Conservation (phyloP, 495 filamentous ascomycete species). For the Neurospora sp. region DNA sequence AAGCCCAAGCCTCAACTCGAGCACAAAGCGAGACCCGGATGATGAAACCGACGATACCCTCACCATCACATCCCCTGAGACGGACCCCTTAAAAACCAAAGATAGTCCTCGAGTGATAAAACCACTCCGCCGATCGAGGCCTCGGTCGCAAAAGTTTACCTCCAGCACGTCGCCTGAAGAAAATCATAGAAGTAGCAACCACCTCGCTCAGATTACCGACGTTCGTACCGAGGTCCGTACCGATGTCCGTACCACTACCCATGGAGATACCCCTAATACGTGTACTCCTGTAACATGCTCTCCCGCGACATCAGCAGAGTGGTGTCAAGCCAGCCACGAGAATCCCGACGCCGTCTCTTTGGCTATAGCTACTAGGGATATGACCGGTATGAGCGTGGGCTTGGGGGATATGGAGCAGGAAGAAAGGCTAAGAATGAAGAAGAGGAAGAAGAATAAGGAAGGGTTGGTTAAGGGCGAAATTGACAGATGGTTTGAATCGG, state of each 20-base stretch:
- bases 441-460: neutral
- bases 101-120: neutral
- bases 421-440: neutral
- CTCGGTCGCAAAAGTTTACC: neutral
- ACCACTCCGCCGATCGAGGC: neutral
- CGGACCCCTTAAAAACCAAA: neutral
- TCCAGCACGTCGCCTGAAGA: neutral
- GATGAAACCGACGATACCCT: neutral
- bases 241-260: too few relatives aligned
- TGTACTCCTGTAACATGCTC: neutral
- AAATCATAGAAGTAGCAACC: neutral
- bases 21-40: neutral
- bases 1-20: neutral
- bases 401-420: too few relatives aligned
- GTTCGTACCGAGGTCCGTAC: neutral
- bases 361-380: neutral
- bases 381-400: neutral
- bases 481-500: neutral
- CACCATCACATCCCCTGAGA: neutral
- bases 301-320: neutral
- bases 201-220: neutral
- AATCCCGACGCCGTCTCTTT: neutral
- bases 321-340: neutral
- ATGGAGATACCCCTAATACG: neutral
- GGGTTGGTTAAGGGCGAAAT: neutral